These are phyloP conservation scores for Forsythia viridissima DNA, from an alignment of 257 asterid species.

Conservation along the genomic window DNA sequence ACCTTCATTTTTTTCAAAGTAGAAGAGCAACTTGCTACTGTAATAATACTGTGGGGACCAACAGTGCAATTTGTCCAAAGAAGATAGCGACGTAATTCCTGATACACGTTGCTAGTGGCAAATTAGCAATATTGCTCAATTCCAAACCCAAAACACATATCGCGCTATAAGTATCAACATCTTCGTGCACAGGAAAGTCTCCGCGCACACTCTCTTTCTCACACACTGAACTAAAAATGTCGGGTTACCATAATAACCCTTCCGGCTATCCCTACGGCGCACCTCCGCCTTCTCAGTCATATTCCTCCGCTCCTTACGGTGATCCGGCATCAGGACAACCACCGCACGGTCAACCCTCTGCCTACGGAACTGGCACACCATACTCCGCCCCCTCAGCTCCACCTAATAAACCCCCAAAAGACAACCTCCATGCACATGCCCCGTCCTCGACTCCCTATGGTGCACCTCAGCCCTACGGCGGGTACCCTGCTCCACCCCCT, in stretches of 20 bases:
- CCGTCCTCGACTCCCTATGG: conserved; percentile 22
- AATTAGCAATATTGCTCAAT: neutral
- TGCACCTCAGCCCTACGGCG: conserved; percentile 49
- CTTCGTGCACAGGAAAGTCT: neutral
- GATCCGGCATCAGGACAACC: conserved; percentile 14
- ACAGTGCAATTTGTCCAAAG: no score
- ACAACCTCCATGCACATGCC: neutral
- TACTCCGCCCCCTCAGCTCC: conserved; percentile 28
- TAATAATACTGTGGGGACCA: no score
- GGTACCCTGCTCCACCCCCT: conserved; percentile 41
- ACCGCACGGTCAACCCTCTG: conserved; percentile 29
- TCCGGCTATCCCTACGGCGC: conserved; percentile 54
- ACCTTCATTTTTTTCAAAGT: no score
- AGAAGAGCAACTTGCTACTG: no score
- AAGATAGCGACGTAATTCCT: no score
- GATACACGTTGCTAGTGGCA: conserved; percentile 9
- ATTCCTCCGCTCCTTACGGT: conserved; percentile 29
- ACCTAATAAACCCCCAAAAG: neutral
- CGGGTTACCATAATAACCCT: conserved; percentile 60
- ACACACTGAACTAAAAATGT: conserved; percentile 33
- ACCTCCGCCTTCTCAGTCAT: conserved; percentile 28
- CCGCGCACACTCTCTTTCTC: neutral
- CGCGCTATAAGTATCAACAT: neutral
- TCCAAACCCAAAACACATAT: neutral
- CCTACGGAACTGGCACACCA: conserved; percentile 42